phyloP scores from a whole-genome alignment of 1,284 basidiomycete genomes.

The Cryptococcus deneoformans region DNA sequence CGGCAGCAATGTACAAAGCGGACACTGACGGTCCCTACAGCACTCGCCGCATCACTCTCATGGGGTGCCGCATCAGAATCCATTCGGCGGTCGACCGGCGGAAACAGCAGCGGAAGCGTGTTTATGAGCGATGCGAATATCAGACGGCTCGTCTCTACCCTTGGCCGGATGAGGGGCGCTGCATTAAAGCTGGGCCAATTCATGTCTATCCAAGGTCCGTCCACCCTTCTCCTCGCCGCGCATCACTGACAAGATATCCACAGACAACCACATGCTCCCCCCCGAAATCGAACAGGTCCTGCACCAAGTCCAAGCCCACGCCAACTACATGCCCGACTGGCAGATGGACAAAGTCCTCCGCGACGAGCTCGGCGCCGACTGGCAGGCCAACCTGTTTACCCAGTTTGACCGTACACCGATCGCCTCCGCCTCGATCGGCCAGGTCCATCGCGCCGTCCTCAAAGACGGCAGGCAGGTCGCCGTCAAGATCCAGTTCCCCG shows the following conservation, averaged over 20 bases:
- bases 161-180: conserved; percentile 93
- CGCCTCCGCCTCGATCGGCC: conserved; percentile 95
- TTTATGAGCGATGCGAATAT: conserved; percentile 90
- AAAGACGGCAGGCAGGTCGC: conserved; percentile 60
- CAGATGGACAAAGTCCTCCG: conserved; percentile 90
- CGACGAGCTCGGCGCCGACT: conserved; percentile 70
- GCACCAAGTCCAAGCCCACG: conserved; percentile 86
- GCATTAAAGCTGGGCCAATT: conserved; percentile 97
- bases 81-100: conserved; percentile 44
- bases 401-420: conserved; percentile 85
- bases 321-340: conserved; percentile 98
- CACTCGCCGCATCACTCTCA: conserved; percentile 51
- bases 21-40: conserved; percentile 34
- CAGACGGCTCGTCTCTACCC: conserved; percentile 82
- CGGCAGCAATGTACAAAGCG: not conserved
- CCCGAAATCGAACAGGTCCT: conserved; percentile 87
- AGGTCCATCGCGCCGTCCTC: conserved; percentile 82
- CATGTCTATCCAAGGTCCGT: conserved; percentile 87
- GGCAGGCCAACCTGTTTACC: conserved; percentile 64
- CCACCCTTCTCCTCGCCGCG: not conserved
- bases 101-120: conserved; percentile 47
- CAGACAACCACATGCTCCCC: conserved; percentile 80
- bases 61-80: conserved; percentile 53
- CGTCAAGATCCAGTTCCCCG: conserved; percentile 96
- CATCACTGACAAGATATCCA: not conserved